Base-by-base conservation (phyloP, 2,329 filamentous ascomycete species). In the Talaromyces amestolkiae region DNA sequence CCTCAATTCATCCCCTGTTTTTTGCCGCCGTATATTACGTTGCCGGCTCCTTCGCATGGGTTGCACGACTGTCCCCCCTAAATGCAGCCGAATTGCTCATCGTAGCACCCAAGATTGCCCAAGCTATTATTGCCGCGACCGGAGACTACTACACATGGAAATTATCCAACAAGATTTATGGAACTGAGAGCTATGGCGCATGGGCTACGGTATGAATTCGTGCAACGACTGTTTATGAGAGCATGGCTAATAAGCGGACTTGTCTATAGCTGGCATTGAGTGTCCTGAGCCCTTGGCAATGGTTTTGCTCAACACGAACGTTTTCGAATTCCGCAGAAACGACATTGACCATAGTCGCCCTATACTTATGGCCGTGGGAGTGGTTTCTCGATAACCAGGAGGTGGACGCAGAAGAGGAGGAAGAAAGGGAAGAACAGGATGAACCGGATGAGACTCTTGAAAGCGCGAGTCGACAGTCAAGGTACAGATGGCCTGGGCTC, bases 321-420 rank as follows among this genome's bases (percentile, higher is more conserved):
- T 90, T 99, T 73, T 97, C 94, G 63, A 99, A 99, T 79, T 95
- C 89, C 61, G 82, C 98, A 4, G 95, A 99, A 81, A 92, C 90
- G n/a, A 91, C 91, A 0, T 80, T 99, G 70, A 97, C 94, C 4
- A 83, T 91, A 66, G 83, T 87, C 72, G 94, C 93, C 1, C 81
- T 98, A 54, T 88, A 87, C 74, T 86, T 89, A 71, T 98, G 92
- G 91, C 94, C 95, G 13, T 98, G 95, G 93, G 82, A 87, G 65
- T 84, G 91, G 77, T 82, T 89, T 43, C 76, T 79, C 47, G 77
- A 78, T 53, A 73, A 77, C 9, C 73, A 75, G 59, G 82, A 82
- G 72, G 76, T 76, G 65, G 82, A 82, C 71, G 76, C 76, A 64
- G 78, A 80, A 66, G 75, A 78, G 31, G 59, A 72, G 60, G 68